A percentile compares a stretch with the other conserved stretches of the same genome.
phyloP scores from a whole-genome alignment of 345 rosid genomes.

The Salix udensis region DNA sequence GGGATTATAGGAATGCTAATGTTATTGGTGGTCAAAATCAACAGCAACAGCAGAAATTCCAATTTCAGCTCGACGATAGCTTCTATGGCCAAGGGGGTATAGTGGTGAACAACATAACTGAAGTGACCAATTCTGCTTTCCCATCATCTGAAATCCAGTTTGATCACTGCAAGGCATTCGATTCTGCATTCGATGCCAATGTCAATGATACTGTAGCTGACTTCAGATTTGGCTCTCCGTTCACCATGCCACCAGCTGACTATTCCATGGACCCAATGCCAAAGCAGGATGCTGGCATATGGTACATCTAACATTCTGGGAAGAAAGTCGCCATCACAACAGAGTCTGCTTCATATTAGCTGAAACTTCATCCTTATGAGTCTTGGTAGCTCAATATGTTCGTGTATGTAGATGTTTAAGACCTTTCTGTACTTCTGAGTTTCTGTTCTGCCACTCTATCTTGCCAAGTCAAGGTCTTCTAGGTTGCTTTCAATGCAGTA shows the following conservation, averaged over 20 bases:
- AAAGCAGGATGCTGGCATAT: conserved; percentile 35
- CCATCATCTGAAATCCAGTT: conserved; percentile 21
- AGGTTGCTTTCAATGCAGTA: conserved; percentile 24
- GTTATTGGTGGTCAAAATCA: neutral
- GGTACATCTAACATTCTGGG: conserved; percentile 21
- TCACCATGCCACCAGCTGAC: conserved; percentile 26
- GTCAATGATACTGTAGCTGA: conserved; percentile 1
- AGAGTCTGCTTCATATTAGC: conserved; percentile 1
- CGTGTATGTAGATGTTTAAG: conserved; percentile 20
- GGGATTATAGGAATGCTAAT: neutral
- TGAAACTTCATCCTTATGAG: neutral
- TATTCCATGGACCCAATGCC: conserved; percentile 20
- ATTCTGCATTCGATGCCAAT: conserved; percentile 30
- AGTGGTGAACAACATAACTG: conserved; percentile 25
- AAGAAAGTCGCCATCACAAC: neutral
- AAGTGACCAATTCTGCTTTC: conserved; percentile 24
- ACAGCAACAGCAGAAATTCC: conserved; percentile 30
- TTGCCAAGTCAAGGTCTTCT: neutral
- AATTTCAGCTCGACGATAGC: conserved; percentile 27
- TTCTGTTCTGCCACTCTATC: neutral
- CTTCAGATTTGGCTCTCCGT: conserved; percentile 34
- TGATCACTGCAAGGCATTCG: conserved; percentile 36
- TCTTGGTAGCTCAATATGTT: conserved; percentile 3
- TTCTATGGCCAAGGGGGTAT: conserved; percentile 27
- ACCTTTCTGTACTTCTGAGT: conserved; percentile 2